Base-by-base conservation (phyloP, 129 eudicot genomes). In the Centaurea solstitialis region DNA sequence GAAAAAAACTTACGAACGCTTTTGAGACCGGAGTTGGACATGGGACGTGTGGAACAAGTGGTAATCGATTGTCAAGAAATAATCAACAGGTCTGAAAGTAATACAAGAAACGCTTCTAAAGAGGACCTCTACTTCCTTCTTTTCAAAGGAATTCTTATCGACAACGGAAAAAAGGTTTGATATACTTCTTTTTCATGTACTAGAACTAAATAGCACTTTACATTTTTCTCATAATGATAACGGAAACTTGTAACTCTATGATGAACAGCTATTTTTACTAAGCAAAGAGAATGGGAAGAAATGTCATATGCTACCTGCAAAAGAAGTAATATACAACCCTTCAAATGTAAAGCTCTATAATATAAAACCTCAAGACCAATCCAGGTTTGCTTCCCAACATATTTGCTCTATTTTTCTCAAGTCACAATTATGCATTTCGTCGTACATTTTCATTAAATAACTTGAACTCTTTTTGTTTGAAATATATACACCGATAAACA, bases 81-180 rank as follows among this genome's bases (percentile, higher is more conserved):
- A 74, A 28, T 81, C 61, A 66, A 81, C 10, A 75, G 80, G n/a
- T 74, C 80, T 35, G 68, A 30, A 15, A 67, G 20, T 13, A 43
- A 33, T 45, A 66, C 50, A 39, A 67, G 13, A 68, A 67, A 30
- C 17, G 26, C 69, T 74, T 22, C 84, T 65, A 81, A 30, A 74
- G 80, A 81, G 47, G 79, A 81, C 79, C 75, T 74, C 5, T 21
- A 26, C 61, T 15, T 12, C 9, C 40, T 43, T 20, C 75, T 81
- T 74, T 81, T 26, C 2, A 18, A 28, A 6, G 84, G 84, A 50
- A 45, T 74, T 45, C 59, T 74, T 43, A 74, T 81, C 20, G 80
- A 81, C 80, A 74, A 81, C 7, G 79, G 84, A 41, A 38, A 81
- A 74, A 81, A 81, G 84, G 84, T 74, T 33, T 33, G 37, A 33